phyloP scores from a whole-genome alignment of 2,329 filamentous ascomycete genomes.

The Epicoccum nigrum region DNA sequence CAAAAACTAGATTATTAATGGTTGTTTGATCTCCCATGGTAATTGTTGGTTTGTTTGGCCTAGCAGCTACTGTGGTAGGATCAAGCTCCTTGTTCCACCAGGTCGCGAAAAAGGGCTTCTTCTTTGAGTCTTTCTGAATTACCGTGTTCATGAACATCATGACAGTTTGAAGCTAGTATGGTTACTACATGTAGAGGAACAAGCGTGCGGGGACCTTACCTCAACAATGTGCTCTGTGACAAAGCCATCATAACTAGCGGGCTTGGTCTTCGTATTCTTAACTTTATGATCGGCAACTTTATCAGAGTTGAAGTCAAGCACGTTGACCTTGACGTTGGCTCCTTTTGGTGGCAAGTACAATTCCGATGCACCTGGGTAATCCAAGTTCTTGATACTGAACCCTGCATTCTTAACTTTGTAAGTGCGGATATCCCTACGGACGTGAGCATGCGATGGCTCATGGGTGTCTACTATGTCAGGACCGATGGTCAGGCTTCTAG shows the following conservation, averaged over 20 bases:
- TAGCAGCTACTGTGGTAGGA: not conserved
- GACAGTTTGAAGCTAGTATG: not conserved
- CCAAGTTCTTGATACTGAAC: not conserved
- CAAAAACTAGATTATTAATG: constrained; percentile 1
- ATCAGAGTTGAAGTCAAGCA: not conserved
- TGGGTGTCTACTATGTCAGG: not conserved
- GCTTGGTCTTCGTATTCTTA: not conserved
- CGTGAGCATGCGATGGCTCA: not conserved
- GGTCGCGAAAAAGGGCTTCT: not conserved
- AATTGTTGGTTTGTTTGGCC: constrained; percentile 3
- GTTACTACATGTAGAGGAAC: not conserved
- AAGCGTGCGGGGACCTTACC: not conserved
- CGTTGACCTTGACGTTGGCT: not conserved
- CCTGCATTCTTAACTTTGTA: not conserved
- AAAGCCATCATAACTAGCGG: not conserved
- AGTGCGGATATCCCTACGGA: not conserved
- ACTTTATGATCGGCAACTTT: not conserved
- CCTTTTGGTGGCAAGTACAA: not conserved
- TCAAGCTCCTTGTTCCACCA: constrained; percentile 2
- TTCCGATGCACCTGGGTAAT: constrained; percentile 1
- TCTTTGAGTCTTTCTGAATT: not conserved
- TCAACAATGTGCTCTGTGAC: constrained; percentile 1
- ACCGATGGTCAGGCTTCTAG: not conserved
- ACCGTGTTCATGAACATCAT: not conserved
- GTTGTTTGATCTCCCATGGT: not conserved